These are phyloP conservation scores for Hevea brasiliensis DNA, from an alignment of 345 rosid genomes.

Conservation along the genomic window DNA sequence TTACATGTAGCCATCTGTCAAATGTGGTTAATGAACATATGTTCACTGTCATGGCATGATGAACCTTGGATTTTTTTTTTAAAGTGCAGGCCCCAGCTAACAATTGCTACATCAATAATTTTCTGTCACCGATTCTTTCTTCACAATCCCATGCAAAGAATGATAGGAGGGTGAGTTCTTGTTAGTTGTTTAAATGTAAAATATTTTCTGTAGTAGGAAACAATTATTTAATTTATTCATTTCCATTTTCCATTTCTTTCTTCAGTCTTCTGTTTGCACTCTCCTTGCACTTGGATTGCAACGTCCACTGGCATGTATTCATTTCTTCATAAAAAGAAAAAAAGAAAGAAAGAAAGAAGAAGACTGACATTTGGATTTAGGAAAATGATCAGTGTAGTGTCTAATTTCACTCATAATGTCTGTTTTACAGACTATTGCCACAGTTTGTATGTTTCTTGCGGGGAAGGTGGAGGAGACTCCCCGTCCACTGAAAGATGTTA, in stretches of 20 bases:
- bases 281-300: not conserved
- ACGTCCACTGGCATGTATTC: not conserved
- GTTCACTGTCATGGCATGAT: not conserved
- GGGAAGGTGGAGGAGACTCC: conserved; percentile 99
- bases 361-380: not conserved
- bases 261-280: not conserved
- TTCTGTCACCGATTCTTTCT: conserved; percentile 94
- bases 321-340: not conserved
- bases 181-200: too few species aligned
- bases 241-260: not conserved
- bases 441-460: conserved; percentile 97
- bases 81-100: conserved; percentile 85
- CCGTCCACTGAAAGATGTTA: conserved; percentile 88
- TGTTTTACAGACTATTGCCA: conserved; percentile 67
- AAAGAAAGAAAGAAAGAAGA: not conserved
- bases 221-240: not conserved
- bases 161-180: conserved; percentile 70
- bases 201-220: too few species aligned
- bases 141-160: conserved; percentile 90
- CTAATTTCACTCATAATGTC: conserved; percentile 5
- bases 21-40: not conserved
- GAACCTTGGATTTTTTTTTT: conserved; percentile 7
- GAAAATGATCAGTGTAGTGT: not conserved
- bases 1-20: too few species aligned
- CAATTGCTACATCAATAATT: conserved; percentile 94